Base-by-base conservation (phyloP, 2,329 filamentous ascomycete genomes). In the Phoma sp. region DNA sequence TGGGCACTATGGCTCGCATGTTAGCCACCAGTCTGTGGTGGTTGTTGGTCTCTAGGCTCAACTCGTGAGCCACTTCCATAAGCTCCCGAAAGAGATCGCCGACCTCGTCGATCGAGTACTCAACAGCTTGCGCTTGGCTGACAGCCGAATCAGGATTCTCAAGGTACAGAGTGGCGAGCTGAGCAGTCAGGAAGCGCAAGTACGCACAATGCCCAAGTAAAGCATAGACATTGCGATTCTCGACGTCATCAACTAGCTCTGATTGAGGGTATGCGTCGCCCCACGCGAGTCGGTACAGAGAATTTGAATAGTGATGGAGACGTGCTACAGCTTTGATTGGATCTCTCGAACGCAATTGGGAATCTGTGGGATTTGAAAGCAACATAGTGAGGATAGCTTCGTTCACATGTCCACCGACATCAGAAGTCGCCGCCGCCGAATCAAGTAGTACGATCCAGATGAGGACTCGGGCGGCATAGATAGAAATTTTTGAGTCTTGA, bases 201-300 rank as follows among this genome's bases (percentile, higher is more conserved):
- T 74, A 71, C 33, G 62, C 62, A 41, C 65, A 66, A 29, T 64
- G 65, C 6, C 66, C 67, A 13, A 71, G 59, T 23, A 76, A 58
- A 8, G 62, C 62, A 27, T 70, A 75, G 3, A 73, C 61, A 30
- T 65, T 71, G 18, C 71, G 63, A 36, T 75, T 75, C 52, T 76
- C 71, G 4, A 73, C 59, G 22, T 75, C 73, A 35, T 75, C 73
- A 0, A 74, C 48, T 14, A 75, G 47, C 61, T 76, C 71, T 4
- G 56, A 53, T 46, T 74, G 71, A 2, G 72, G 72, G 40, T 75
- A 75, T 2, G 62, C 43, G 4, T 68, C 62, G 7, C 67, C 71
- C 73, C 72, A 76, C 32, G 70, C 66, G 22, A 59, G 62, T 11
- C 72, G 65, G 52, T 73, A 75, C 1, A 74, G 50, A 2, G 71